Percentiles rank a stretch among this genome's conserved stretches.
Evolutionary conservation across 768 basidiomycete species (phyloP).

Genomic region (Fistulinella prunicolor): DNA sequence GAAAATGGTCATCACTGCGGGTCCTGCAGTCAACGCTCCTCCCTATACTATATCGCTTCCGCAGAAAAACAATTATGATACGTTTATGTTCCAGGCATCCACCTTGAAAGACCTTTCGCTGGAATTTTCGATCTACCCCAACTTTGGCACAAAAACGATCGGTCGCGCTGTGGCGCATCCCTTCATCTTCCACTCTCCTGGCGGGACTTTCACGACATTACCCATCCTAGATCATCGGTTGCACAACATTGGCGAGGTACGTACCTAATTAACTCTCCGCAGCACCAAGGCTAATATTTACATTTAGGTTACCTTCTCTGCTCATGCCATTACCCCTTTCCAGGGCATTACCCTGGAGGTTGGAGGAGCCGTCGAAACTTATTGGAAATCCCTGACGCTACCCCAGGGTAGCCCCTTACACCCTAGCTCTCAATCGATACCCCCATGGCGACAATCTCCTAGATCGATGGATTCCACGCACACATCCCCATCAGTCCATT

Average conservation of each 20-base stretch:
- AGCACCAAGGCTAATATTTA: constrained; percentile 3
- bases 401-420: constrained; percentile 27
- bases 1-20: constrained; percentile 93
- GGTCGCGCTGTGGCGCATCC: constrained; percentile 89
- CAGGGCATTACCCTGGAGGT: constrained; percentile 90
- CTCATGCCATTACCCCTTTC: constrained; percentile 85
- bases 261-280: constrained; percentile 7
- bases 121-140: constrained; percentile 95
- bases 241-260: constrained; percentile 90
- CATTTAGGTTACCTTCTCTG: constrained; percentile 78
- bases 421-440: constrained; percentile 36
- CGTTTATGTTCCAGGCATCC: constrained; percentile 85
- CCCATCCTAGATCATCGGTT: constrained; percentile 92
- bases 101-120: constrained; percentile 69
- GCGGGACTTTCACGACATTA: constrained; percentile 53
- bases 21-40: constrained; percentile 76
- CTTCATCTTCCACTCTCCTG: constrained; percentile 58
- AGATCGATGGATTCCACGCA: constrained; percentile 51
- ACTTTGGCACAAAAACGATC: constrained; percentile 95
- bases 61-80: constrained; percentile 62
- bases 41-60: constrained; percentile 91
- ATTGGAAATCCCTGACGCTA: constrained; percentile 82
- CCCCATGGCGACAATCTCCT: constrained; percentile 35
- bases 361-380: constrained; percentile 94
- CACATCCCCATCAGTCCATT: constrained; percentile 69